These are phyloP conservation scores for Darksidea phi DNA, from an alignment of 495 filamentous ascomycete genomes.

Conservation along the genomic window DNA sequence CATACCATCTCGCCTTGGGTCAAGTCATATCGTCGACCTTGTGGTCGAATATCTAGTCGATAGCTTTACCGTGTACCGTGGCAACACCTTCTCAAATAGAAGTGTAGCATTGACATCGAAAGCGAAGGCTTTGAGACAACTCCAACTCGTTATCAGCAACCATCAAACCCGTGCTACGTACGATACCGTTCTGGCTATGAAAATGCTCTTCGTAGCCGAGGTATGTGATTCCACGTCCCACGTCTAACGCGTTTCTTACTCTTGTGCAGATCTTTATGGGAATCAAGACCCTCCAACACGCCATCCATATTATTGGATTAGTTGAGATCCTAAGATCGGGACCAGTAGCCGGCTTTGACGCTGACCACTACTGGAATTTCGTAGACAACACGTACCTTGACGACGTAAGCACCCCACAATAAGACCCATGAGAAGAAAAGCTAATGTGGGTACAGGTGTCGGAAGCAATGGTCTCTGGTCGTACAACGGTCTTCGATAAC, in stretches of 20 bases:
- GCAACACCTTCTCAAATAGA: not conserved
- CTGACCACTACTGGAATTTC: not conserved
- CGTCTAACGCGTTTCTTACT: not conserved
- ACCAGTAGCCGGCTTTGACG: not conserved
- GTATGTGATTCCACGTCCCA: not conserved
- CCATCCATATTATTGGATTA: not conserved
- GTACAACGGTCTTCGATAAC: not conserved
- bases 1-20: not conserved
- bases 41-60: not conserved
- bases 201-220: not conserved
- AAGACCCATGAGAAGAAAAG: too few species aligned
- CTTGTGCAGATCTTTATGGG: not conserved
- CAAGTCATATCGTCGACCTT: not conserved
- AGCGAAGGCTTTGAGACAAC: not conserved
- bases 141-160: not conserved
- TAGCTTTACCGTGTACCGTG: not conserved
- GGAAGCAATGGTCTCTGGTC: not conserved
- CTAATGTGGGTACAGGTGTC: not conserved
- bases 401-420: not conserved
- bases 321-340: not conserved
- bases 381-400: not conserved
- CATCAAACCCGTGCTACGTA: not conserved
- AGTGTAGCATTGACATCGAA: not conserved
- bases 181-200: not conserved
- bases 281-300: not conserved